Conservation (phyloP, 306 rosid species). For the Quillaja saponaria region DNA sequence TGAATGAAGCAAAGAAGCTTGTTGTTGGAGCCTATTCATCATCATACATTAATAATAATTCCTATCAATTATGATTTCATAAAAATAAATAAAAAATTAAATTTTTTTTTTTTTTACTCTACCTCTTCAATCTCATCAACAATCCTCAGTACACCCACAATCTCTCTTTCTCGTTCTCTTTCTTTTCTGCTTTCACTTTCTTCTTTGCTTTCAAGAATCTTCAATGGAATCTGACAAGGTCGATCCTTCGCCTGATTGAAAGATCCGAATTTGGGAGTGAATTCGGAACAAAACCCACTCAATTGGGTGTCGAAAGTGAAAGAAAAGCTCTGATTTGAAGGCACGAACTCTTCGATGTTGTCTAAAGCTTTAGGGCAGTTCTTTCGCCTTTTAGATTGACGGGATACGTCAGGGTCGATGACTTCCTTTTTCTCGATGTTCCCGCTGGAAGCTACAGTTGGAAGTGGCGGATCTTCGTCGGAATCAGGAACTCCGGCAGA, state of each 20-base stretch:
- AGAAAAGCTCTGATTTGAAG: conserved; percentile 29
- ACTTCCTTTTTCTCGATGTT: background rate
- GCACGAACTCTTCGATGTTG: conserved; percentile 34
- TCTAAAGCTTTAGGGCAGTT: conserved; percentile 41
- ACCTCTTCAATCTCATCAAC: too few species aligned
- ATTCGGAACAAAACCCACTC: conserved; percentile 30
- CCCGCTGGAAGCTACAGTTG: background rate
- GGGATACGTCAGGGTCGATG: conserved; percentile 26
- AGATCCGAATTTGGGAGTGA: conserved; percentile 56
- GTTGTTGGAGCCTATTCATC: too few species aligned
- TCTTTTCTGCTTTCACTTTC: too few species aligned
- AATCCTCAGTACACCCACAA: too few species aligned
- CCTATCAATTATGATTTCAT: too few species aligned
- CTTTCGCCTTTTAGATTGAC: conserved; percentile 42
- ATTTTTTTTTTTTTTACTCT: too few species aligned
- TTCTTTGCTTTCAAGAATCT: too few species aligned
- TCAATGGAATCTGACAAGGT: too few species aligned
- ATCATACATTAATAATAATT: too few species aligned
- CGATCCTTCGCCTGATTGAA: conserved; percentile 33
- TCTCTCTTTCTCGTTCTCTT: too few species aligned
- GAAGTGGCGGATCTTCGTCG: background rate
- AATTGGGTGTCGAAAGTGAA: conserved; percentile 51
- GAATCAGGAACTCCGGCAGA: background rate
- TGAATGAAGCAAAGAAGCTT: too few species aligned
- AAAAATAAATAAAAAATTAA: too few species aligned